Evolutionary conservation across 2,329 filamentous ascomycete genomes (phyloP).

Genomic region (Colletotrichum graminicola): DNA sequence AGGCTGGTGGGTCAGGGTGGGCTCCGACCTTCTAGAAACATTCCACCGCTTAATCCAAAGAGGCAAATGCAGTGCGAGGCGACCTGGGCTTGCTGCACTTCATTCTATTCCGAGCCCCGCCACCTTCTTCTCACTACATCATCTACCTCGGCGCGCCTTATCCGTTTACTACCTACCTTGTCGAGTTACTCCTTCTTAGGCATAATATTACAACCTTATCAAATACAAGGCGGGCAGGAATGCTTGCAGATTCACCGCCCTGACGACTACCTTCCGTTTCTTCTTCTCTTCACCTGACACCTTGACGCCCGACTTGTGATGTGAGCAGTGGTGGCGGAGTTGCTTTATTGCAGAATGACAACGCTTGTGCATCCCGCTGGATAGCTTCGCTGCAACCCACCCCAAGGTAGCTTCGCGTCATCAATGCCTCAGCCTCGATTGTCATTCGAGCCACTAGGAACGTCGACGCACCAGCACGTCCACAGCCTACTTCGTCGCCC

Average conservation of each 20-base stretch:
- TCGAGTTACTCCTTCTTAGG: not conserved
- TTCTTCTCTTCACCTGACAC: constrained; percentile 23
- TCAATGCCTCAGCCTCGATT: constrained; percentile 11
- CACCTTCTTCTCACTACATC: constrained; percentile 23
- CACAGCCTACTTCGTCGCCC: not conserved
- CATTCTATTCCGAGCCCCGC: constrained; percentile 32
- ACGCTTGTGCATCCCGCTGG: constrained; percentile 1
- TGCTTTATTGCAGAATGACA: constrained; percentile 25
- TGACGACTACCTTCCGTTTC: constrained; percentile 15
- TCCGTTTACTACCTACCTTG: not conserved
- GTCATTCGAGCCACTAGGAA: not conserved
- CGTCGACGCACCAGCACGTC: not conserved
- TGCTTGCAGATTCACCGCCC: constrained; percentile 9
- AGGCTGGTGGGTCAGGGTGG: not conserved
- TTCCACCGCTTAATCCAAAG: constrained; percentile 30
- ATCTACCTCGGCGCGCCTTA: constrained; percentile 4
- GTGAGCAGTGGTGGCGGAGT: constrained; percentile 39
- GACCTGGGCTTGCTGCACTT: constrained; percentile 28
- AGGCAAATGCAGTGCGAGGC: not conserved
- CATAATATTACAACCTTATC: not conserved
- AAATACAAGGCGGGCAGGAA: not conserved
- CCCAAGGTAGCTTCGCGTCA: not conserved
- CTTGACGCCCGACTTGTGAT: constrained; percentile 35
- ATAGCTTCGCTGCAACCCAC: constrained; percentile 20
- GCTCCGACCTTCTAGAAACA: constrained; percentile 31